Base-by-base conservation (phyloP, 2,329 filamentous ascomycete genomes). In the Ambrosiella xylebori region DNA sequence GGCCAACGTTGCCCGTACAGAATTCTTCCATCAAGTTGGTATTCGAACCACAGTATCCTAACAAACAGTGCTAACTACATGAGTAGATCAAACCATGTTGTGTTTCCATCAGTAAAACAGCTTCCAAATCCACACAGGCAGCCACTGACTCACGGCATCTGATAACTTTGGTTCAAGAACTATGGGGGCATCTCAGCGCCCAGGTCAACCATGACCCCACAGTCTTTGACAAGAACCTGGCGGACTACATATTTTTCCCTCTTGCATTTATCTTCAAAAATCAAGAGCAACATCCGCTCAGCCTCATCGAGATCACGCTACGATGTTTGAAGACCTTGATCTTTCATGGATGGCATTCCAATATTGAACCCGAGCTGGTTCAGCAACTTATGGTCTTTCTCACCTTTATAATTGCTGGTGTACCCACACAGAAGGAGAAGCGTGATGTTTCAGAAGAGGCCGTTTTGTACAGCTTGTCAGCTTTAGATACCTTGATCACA, bases 201-300 rank as follows among this genome's bases (percentile, higher is more conserved):
- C 76, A 76, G 64, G 64, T 71, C 36, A 65, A 67, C 47, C 65
- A 65, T 27, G 74, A 80, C 62, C 68, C 73, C 2, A 67, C 71
- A 1, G 71, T 73, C 0, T 68, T 97, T 15, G 88, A 96, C 67
- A 77, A 83, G 56, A 91, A 89, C 67, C 73, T 97, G 15, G 88
- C 90, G 12, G 90, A 96, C 72, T 98, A 97, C 74, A 79, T 86
- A 65, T 97, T 97, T 73, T 95, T 96, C 62, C 93, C 93, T 0
- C 74, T 98, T 0, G 89, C 88, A 0, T 85, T 93, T 64, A 81
- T 97, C 44, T 84, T 98, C 64, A 84, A 88, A 60, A 78, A 82
- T 62, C 84, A 87, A 63, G 80, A 85, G 62, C 75, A 78, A 53
- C 80, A 90, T 57, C 82, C 90, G 0, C 78, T 86, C 52, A 77